Conservation (phyloP, 2,329 filamentous ascomycete genomes). For the Aspergillus ochraceus region DNA sequence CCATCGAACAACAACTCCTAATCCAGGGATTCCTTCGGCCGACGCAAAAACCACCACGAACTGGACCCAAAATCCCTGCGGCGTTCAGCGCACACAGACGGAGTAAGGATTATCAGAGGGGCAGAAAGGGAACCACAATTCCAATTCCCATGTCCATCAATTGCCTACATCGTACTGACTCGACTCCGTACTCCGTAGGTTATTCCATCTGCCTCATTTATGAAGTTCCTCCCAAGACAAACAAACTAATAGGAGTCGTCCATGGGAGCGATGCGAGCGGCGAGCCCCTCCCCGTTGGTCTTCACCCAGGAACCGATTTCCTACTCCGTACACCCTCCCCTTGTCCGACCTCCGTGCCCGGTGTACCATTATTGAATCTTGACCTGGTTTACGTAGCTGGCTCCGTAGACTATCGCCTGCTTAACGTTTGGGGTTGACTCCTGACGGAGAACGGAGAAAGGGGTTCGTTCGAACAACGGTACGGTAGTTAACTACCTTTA, state of each 20-base stretch:
- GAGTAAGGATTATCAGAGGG: neutral
- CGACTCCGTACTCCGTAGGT: no score
- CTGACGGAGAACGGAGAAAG: neutral
- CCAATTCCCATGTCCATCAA: neutral
- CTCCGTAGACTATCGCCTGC: neutral
- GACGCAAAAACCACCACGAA: conserved; percentile 1
- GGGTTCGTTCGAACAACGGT: neutral
- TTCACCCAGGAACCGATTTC: neutral
- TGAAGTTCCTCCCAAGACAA: neutral
- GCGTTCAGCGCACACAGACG: neutral
- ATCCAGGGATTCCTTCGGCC: conserved; percentile 5
- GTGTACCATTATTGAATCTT: neutral
- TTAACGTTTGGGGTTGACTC: no score
- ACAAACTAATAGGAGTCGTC: no score
- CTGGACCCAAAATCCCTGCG: neutral
- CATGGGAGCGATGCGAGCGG: neutral
- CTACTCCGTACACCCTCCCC: neutral
- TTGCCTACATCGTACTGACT: no score
- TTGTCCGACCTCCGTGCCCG: neutral
- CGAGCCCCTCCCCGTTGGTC: neutral
- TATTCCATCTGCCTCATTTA: neutral
- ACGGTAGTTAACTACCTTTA: no score
- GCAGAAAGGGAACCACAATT: neutral
- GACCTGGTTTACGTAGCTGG: neutral
- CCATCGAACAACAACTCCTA: conserved; percentile 1